phyloP scores from a whole-genome alignment of 148 eudicot genomes.

The Diospyros lotus region DNA sequence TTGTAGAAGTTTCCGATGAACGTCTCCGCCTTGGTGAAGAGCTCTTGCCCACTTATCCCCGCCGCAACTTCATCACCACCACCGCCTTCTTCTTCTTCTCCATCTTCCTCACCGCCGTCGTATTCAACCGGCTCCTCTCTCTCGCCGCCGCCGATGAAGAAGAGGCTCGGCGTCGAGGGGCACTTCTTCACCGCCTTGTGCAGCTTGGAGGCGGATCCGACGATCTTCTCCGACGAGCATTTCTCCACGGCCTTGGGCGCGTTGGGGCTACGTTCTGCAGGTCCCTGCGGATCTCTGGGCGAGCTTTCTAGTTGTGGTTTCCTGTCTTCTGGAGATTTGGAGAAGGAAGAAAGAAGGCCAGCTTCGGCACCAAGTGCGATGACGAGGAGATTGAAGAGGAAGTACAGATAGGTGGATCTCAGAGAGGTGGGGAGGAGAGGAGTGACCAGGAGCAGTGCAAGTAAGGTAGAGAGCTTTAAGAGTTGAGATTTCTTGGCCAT shows the following conservation, averaged over 20 bases:
- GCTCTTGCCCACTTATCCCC: slow-evolving; percentile 33
- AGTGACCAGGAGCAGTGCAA: slow-evolving; percentile 32
- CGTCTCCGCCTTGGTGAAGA: slow-evolving; percentile 48
- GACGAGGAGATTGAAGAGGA: slow-evolving; percentile 49
- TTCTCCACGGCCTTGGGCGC: slow-evolving; percentile 15
- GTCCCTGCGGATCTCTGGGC: background rate
- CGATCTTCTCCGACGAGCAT: slow-evolving; percentile 26
- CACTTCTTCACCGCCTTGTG: slow-evolving; percentile 35
- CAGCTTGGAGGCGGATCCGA: background rate
- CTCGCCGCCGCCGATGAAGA: slow-evolving; percentile 37
- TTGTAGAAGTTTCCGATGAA: slow-evolving; percentile 55
- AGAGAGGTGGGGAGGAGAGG: slow-evolving; percentile 44
- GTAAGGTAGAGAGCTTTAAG: slow-evolving; percentile 35
- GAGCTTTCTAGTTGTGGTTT: slow-evolving; percentile 2
- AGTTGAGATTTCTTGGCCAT: slow-evolving; percentile 34
- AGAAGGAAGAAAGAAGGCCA: slow-evolving; percentile 43
- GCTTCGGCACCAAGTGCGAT: slow-evolving; percentile 47
- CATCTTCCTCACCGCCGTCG: slow-evolving; percentile 6
- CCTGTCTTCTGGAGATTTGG: slow-evolving; percentile 21
- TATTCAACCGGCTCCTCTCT: background rate
- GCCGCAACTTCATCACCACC: slow-evolving; percentile 4
- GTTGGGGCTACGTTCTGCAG: background rate
- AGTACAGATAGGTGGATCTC: slow-evolving; percentile 44
- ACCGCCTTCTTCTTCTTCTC: slow-evolving; percentile 8
- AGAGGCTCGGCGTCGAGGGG: slow-evolving; percentile 43